phyloP scores from a whole-genome alignment of 805 yeast species.

The Metahyphopichia silvanorum region DNA sequence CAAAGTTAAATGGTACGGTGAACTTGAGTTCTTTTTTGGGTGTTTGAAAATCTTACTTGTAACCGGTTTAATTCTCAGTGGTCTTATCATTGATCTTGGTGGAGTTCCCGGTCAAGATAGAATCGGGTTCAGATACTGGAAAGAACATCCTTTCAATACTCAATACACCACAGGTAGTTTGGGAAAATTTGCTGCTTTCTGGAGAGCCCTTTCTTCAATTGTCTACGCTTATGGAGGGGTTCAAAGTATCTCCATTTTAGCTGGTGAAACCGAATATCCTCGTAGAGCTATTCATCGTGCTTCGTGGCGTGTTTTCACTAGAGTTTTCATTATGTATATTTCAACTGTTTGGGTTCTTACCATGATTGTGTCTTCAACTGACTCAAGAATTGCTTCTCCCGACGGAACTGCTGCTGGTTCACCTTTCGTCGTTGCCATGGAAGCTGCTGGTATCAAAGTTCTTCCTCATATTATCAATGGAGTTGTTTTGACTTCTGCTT shows the following conservation, averaged over 20 bases:
- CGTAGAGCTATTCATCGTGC: slow-evolving; percentile 27
- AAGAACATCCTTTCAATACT: slow-evolving; percentile 32
- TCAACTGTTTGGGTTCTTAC: slow-evolving; percentile 28
- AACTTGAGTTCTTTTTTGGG: slow-evolving; percentile 25
- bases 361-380: slow-evolving; percentile 29
- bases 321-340: slow-evolving; percentile 27
- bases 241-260: slow-evolving; percentile 18
- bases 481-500: slow-evolving; percentile 37
- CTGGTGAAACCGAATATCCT: slow-evolving; percentile 33
- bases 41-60: slow-evolving; percentile 20
- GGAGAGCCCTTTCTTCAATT: slow-evolving; percentile 34
- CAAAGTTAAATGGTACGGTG: slow-evolving; percentile 35
- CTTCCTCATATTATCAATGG: slow-evolving; percentile 37
- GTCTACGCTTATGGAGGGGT: slow-evolving; percentile 36
- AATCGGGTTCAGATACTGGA: slow-evolving; percentile 40
- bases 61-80: slow-evolving; percentile 16
- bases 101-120: slow-evolving; percentile 20
- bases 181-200: slow-evolving; percentile 24
- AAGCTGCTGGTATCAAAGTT: slow-evolving; percentile 27
- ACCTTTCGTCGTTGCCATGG: slow-evolving; percentile 39
- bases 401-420: slow-evolving; percentile 30
- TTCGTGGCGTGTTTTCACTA: slow-evolving; percentile 24
- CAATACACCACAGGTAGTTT: slow-evolving; percentile 15
- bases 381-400: slow-evolving; percentile 20
- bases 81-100: slow-evolving; percentile 20